phyloP scores from a whole-genome alignment of 805 yeast species.

The Candida sphagnicola region DNA sequence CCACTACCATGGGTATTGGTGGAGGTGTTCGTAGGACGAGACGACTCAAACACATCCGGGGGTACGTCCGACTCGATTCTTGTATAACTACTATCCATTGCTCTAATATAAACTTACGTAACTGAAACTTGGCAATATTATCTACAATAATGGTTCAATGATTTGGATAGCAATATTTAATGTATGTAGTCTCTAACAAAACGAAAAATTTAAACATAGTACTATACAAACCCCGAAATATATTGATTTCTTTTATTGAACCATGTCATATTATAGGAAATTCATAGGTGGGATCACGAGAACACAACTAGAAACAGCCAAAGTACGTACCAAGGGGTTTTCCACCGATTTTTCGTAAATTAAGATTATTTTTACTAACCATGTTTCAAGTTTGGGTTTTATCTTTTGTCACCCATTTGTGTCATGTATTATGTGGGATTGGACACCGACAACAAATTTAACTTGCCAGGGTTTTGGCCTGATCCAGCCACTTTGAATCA shows the following conservation, averaged over 20 bases:
- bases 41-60: constrained; percentile 5
- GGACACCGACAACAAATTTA: constrained; percentile 83
- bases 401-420: constrained; percentile 79
- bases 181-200: no score
- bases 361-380: constrained; percentile 9
- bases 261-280: constrained; percentile 19
- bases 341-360: not conserved
- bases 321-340: constrained; percentile 27
- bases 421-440: constrained; percentile 92
- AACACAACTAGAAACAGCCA: constrained; percentile 41
- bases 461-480: constrained; percentile 95
- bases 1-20: not conserved
- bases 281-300: constrained; percentile 36
- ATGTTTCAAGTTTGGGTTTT: constrained; percentile 64
- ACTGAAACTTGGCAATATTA: not conserved
- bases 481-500: constrained; percentile 89
- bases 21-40: not conserved
- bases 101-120: not conserved
- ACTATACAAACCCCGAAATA: not conserved
- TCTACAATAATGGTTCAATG: not conserved
- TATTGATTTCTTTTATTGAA: not conserved
- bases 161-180: no score
- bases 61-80: constrained; percentile 27
- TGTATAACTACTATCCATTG: constrained; percentile 15
- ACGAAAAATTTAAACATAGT: not conserved